Conservation (phyloP, 345 rosid genomes). For the Corymbia maculata region DNA sequence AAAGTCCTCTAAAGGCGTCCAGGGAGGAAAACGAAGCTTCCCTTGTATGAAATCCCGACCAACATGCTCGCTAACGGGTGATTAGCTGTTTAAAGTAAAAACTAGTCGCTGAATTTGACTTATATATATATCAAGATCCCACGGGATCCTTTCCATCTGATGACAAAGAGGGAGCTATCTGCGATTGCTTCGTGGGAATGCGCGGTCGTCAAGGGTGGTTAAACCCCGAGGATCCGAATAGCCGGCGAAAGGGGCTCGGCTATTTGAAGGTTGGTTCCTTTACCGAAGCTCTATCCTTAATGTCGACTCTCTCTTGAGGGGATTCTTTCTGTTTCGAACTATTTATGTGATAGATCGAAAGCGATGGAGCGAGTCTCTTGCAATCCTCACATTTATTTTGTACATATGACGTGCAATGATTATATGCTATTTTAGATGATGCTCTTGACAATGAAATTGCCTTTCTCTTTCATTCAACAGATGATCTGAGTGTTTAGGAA, state of each 20-base stretch:
- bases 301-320: not conserved
- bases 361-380: not conserved
- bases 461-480: not conserved
- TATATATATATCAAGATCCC: not conserved
- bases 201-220: not conserved
- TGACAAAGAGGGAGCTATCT: not conserved
- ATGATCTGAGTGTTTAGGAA: not conserved
- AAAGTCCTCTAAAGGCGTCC: not conserved
- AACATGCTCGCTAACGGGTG: not conserved
- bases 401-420: not conserved
- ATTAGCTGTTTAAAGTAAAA: not conserved
- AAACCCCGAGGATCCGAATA: not conserved
- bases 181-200: not conserved
- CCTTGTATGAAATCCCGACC: not conserved
- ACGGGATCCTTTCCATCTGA: not conserved
- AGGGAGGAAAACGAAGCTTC: not conserved
- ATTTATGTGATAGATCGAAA: rapidly evolving
- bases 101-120: not conserved
- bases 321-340: not conserved
- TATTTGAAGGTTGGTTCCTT: not conserved
- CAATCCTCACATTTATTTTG: not conserved
- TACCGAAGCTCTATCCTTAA: not conserved
- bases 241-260: not conserved
- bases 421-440: not conserved
- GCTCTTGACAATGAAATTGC: not conserved